Percentiles rank a stretch among this genome's conserved stretches.
Conservation (phyloP, 2,329 filamentous ascomycete genomes). For the Pochonia chlamydosporia region DNA sequence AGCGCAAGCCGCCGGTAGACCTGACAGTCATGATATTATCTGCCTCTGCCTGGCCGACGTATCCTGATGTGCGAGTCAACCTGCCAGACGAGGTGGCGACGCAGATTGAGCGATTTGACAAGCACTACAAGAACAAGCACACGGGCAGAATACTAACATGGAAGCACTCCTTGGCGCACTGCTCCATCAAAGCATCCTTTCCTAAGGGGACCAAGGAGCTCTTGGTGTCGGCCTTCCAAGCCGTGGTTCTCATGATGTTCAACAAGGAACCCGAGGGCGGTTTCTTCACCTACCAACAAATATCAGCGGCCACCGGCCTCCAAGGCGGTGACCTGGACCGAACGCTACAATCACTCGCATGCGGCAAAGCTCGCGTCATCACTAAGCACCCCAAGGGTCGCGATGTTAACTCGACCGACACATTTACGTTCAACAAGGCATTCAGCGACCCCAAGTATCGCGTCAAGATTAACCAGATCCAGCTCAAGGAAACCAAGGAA, state of each 20-base stretch:
- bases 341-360: conserved; percentile 91
- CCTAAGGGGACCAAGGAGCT: conserved; percentile 79
- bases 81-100: conserved; percentile 69
- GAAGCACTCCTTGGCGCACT: conserved; percentile 92
- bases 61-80: conserved; percentile 66
- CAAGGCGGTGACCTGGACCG: conserved; percentile 74
- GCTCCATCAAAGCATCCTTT: conserved; percentile 76
- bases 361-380: conserved; percentile 79
- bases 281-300: conserved; percentile 67
- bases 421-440: conserved; percentile 71
- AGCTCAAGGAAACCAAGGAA: conserved; percentile 90
- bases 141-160: conserved; percentile 80
- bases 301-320: conserved; percentile 69
- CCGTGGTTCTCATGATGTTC: conserved; percentile 84
- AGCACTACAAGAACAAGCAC: conserved; percentile 85
- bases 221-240: conserved; percentile 86
- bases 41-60: conserved; percentile 86
- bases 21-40: conserved; percentile 88
- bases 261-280: conserved; percentile 59
- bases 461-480: conserved; percentile 98
- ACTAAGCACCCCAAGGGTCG: conserved; percentile 78
- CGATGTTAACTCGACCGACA: conserved; percentile 73
- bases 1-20: conserved; percentile 44
- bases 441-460: conserved; percentile 81
- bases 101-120: conserved; percentile 77